Evolutionary conservation across 192 early-diverging fungal genomes (phyloP).

Genomic region (Backusella morwellensis): DNA sequence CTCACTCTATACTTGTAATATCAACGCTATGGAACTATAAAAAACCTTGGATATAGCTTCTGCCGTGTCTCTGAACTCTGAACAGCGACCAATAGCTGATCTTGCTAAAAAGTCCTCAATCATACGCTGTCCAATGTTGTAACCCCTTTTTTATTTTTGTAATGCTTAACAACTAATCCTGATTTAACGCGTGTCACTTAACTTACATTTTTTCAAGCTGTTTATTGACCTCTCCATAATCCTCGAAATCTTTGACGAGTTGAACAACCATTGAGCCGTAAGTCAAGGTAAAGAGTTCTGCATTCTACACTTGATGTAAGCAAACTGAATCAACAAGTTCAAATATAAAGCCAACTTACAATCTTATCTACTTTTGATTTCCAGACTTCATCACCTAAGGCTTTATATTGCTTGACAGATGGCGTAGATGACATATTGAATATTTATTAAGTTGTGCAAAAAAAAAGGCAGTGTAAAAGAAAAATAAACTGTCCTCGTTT

Average conservation of each 20-base stretch:
- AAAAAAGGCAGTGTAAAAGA: not conserved
- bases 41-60: slow-evolving; percentile 91
- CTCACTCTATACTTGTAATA: not conserved
- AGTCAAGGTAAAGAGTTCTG: slow-evolving; percentile 95
- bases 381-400: slow-evolving; percentile 94
- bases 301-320: slow-evolving; percentile 52
- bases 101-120: slow-evolving; percentile 97
- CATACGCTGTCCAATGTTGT: slow-evolving; percentile 93
- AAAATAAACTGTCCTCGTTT: not conserved
- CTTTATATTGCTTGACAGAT: slow-evolving; percentile 66
- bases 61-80: slow-evolving; percentile 87
- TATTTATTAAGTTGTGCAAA: not conserved
- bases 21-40: not conserved
- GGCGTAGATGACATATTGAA: slow-evolving; percentile 19
- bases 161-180: not conserved
- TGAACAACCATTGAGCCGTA: slow-evolving; percentile 97
- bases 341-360: slow-evolving; percentile 50
- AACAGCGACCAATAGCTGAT: slow-evolving; percentile 74
- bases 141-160: slow-evolving; percentile 65
- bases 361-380: slow-evolving; percentile 94
- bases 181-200: not conserved
- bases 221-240: slow-evolving; percentile 90
- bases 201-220: slow-evolving; percentile 95
- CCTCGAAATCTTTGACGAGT: slow-evolving; percentile 91
- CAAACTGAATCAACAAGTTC: slow-evolving; percentile 10